Base-by-base conservation (phyloP, 2,329 filamentous ascomycete species). In the Cytospora chrysosperma region DNA sequence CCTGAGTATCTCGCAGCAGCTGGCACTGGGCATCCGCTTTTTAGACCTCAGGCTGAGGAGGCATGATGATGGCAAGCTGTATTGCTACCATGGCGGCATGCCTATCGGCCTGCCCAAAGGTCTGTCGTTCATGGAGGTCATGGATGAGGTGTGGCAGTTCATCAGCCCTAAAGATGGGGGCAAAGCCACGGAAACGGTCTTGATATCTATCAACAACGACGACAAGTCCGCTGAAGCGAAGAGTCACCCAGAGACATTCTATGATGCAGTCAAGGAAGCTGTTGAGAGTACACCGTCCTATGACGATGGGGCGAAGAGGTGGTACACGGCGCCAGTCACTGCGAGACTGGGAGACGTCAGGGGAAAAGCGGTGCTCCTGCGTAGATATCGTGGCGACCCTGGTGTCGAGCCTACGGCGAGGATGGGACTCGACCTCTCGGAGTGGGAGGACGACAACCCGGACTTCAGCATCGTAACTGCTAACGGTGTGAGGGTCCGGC, bases 1-100 rank as follows among this genome's bases (percentile, higher is more conserved):
- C 43, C 84, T 89, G 21, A 80, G 82, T 32, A 81, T 88, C 0
- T 74, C 76, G 52, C 82, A 85, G 65, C 89, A 92, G 72, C 80
- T 92, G n/a, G 78, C 83, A 24, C 87, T 91, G 67, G 89, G 89
- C 2, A 83, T 91, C 51, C 86, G 89, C 40, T 91, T 91, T 77
- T 84, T 92, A 67, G 89, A 92, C 70, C 82, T 91, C 62, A 82
- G 88, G 12, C 83, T 89, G 0, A 54, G 69, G 53, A 8, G 40
- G 13, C 63, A 65, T 59, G 66, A 69, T 49, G 65, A 70, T 51
- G 69, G 68, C 59, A 84, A 88, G 71, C 80, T 92, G 1, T 81
- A 83, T 67, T 85, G 91, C 56, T 89, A 91, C 24, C 89, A 92
- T 74, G 85, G 88, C 65, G 86, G 84, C 19, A 89, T 92, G 68